Evolutionary conservation across 2,329 filamentous ascomycete genomes (phyloP), one percentile per base, ranked within the genome.

Genomic region (Pseudogymnoascus sp.): DNA sequence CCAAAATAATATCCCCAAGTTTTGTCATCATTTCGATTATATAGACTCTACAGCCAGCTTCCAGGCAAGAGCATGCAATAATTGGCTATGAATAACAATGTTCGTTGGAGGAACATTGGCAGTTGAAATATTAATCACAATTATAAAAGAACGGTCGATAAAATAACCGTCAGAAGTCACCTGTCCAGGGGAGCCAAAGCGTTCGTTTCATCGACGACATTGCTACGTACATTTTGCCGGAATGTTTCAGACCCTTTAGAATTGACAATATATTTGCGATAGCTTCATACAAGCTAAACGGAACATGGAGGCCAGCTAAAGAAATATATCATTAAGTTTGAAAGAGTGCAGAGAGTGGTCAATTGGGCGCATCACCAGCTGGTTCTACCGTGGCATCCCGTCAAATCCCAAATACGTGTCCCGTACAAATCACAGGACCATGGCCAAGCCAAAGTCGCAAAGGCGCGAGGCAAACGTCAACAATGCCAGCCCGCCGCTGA

Each of bases 381-480:
- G n/a, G 21, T n/a, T 54, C 15, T 10, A 54, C 9, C 47, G 47
- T 21, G 47, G 29, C n/a, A 54, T 35, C 47, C 29, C 47, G 47
- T 54, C 47, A 54, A 54, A 35, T 54, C 29, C 47, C 47, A 33
- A 35, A 33, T 54, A 54, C 47, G 47, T 54, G 47, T 54, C 47
- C 47, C 29, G 47, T 54, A 54, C 47, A 54, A 54, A 33, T 13
- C 47, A 54, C 47, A 5, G 10, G 47, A 54, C 47, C 29, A 54
- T 54, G 47, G 47, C 47, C 47, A 54, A 54, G 0, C 91, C 92
- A 0, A 89, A 89, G 71, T 71, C 77, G 5, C 72, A 76, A 26
- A 72, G 77, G 1, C 73, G 79, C 13, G 74, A 74, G n/a, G 69
- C 71, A 5, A 71, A 71, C 15, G 75, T 76, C 2, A 84, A 26